Evolutionary conservation across 1,139 yeast species (phyloP).

Genomic region (Debaryomycetaceae sp.): DNA sequence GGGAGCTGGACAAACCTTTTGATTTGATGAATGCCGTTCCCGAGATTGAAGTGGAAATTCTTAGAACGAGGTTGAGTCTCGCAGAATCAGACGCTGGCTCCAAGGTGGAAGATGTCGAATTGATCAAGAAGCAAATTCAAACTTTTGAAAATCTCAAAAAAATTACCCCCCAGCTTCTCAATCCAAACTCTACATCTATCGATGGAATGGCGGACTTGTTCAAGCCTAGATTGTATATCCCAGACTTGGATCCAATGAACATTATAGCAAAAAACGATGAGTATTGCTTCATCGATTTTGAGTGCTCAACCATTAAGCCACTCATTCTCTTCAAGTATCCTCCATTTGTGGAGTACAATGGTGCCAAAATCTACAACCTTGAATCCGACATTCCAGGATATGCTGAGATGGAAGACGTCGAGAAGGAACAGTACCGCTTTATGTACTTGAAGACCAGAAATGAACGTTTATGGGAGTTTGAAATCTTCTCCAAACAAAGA

Average conservation of each 20-base stretch:
- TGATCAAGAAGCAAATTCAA: slow-evolving; percentile 46
- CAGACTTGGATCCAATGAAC: slow-evolving; percentile 91
- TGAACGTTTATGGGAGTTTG: slow-evolving; percentile 82
- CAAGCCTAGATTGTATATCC: slow-evolving; percentile 70
- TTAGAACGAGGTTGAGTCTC: slow-evolving; percentile 51
- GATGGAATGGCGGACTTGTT: slow-evolving; percentile 61
- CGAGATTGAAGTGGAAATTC: slow-evolving; percentile 61
- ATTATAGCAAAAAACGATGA: slow-evolving; percentile 49
- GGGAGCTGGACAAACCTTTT: slow-evolving; percentile 55
- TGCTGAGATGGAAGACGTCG: slow-evolving; percentile 62
- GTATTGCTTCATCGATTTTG: slow-evolving; percentile 71
- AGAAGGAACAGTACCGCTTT: slow-evolving; percentile 76
- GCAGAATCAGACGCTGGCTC: slow-evolving; percentile 53
- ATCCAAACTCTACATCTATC: slow-evolving; percentile 46
- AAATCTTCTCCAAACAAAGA: slow-evolving; percentile 61
- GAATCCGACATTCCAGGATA: slow-evolving; percentile 73
- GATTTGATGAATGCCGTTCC: slow-evolving; percentile 65
- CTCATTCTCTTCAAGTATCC: slow-evolving; percentile 77
- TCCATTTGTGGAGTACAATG: slow-evolving; percentile 77
- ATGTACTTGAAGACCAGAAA: slow-evolving; percentile 88
- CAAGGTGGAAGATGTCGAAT: slow-evolving; percentile 38
- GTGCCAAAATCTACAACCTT: slow-evolving; percentile 76
- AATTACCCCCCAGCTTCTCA: slow-evolving; percentile 54
- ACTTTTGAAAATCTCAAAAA: slow-evolving; percentile 58
- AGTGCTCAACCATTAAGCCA: slow-evolving; percentile 76